These are phyloP conservation scores for Pichia sp. DNA, from an alignment of 1,139 yeast species.

Conservation along the genomic window DNA sequence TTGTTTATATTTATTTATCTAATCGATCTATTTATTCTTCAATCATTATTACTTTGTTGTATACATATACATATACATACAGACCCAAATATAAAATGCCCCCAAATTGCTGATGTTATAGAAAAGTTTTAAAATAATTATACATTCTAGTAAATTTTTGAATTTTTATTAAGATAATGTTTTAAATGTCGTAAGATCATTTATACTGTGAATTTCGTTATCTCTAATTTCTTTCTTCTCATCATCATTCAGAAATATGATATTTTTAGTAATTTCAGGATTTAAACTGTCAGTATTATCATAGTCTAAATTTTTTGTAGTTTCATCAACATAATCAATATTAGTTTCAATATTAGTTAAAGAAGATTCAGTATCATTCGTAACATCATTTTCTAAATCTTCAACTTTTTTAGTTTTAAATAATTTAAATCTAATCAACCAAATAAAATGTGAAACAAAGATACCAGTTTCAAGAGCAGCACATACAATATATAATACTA, in stretches of 20 bases:
- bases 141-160: too few relatives aligned
- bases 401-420: constrained; percentile 14
- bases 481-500: constrained; percentile 66
- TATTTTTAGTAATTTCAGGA: neutral
- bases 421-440: constrained; percentile 56
- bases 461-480: constrained; percentile 74
- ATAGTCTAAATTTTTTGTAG: neutral
- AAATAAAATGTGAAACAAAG: constrained; percentile 57
- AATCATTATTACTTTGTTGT: constrained; percentile 1
- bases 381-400: neutral
- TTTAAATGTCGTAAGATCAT: neutral
- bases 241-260: neutral
- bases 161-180: neutral
- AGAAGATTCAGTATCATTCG: neutral
- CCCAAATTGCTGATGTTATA: too few relatives aligned
- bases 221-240: neutral
- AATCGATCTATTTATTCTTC: constrained; percentile 9
- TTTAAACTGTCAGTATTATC: neutral
- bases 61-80: too few relatives aligned
- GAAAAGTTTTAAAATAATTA: too few relatives aligned
- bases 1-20: constrained; percentile 3
- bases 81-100: too few relatives aligned
- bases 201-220: neutral
- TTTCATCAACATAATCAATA: neutral
- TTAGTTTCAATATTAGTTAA: neutral